Conservation (phyloP, 1,284 basidiomycete genomes). For the Somion occarium region DNA sequence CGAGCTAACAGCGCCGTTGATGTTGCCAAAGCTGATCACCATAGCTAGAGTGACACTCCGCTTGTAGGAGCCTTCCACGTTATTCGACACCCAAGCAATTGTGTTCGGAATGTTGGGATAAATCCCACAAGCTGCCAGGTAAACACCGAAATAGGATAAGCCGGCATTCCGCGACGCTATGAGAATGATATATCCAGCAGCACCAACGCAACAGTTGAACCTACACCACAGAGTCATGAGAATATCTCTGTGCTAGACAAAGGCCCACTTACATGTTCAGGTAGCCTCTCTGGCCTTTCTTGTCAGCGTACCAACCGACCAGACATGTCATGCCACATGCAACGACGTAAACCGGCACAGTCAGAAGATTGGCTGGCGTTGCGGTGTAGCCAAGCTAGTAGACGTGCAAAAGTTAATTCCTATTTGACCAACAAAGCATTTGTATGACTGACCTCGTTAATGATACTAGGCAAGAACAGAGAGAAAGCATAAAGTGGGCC, state of each 20-base stretch:
- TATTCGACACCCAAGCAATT: constrained; percentile 69
- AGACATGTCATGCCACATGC: constrained; percentile 62
- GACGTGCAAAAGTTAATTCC: constrained; percentile 20
- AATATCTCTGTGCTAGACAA: neutral
- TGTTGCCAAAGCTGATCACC: constrained; percentile 39
- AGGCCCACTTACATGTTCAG: constrained; percentile 52
- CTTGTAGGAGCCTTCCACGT: constrained; percentile 56
- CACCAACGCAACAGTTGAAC: constrained; percentile 25
- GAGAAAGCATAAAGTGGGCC: constrained; percentile 71
- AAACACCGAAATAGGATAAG: constrained; percentile 67
- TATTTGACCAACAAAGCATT: constrained; percentile 3
- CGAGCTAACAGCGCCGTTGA: constrained; percentile 42
- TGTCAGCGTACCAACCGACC: constrained; percentile 61
- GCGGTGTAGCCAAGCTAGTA: constrained; percentile 53
- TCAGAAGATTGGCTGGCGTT: constrained; percentile 69
- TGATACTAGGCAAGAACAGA: constrained; percentile 70
- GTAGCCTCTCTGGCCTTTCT: constrained; percentile 51
- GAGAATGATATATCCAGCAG: constrained; percentile 65
- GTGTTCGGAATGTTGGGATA: constrained; percentile 71
- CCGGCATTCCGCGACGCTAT: constrained; percentile 55
- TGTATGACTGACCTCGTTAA: constrained; percentile 44
- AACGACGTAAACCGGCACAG: constrained; percentile 63
- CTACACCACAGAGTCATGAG: constrained; percentile 32
- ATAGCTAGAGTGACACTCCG: constrained; percentile 39
- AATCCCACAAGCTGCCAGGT: constrained; percentile 68